phyloP scores from a whole-genome alignment of 2,329 filamentous ascomycete species.

The Colletotrichum chrysophilum region DNA sequence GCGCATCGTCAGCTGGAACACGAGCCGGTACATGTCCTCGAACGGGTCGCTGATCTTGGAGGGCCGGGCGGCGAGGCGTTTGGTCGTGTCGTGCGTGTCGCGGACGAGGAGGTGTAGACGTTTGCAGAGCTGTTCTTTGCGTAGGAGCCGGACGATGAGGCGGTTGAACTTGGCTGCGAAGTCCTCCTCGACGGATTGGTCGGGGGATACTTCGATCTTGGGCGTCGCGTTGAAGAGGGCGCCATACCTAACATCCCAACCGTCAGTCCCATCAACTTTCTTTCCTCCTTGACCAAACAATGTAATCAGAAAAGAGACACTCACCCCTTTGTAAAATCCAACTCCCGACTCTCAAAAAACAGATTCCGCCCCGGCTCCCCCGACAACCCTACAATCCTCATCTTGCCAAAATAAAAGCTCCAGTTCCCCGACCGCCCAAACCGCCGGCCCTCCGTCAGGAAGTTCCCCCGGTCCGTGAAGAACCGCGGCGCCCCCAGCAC shows the following conservation, averaged over 20 bases:
- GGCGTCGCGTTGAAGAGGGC: constrained; percentile 35
- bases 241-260: constrained; percentile 26
- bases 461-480: constrained; percentile 51
- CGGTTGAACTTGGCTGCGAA: constrained; percentile 30
- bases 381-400: constrained; percentile 48
- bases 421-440: constrained; percentile 47
- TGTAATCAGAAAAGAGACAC: neutral
- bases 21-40: constrained; percentile 54
- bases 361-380: constrained; percentile 45
- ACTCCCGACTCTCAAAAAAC: constrained; percentile 49
- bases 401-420: constrained; percentile 51
- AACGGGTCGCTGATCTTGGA: constrained; percentile 54
- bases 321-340: constrained; percentile 49
- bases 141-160: constrained; percentile 38
- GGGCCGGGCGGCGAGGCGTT: constrained; percentile 32
- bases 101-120: constrained; percentile 46
- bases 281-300: neutral
- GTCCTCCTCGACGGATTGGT: constrained; percentile 12
- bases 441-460: constrained; percentile 38
- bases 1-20: constrained; percentile 64
- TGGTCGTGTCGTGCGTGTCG: constrained; percentile 44
- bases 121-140: constrained; percentile 39
- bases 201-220: constrained; percentile 16
- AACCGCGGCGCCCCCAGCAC: constrained; percentile 49
- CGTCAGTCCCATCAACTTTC: neutral